Percentiles rank a stretch among this genome's conserved stretches.
Evolutionary conservation across 1,284 basidiomycete species (phyloP).

Genomic region (Boletus chippewaensis): DNA sequence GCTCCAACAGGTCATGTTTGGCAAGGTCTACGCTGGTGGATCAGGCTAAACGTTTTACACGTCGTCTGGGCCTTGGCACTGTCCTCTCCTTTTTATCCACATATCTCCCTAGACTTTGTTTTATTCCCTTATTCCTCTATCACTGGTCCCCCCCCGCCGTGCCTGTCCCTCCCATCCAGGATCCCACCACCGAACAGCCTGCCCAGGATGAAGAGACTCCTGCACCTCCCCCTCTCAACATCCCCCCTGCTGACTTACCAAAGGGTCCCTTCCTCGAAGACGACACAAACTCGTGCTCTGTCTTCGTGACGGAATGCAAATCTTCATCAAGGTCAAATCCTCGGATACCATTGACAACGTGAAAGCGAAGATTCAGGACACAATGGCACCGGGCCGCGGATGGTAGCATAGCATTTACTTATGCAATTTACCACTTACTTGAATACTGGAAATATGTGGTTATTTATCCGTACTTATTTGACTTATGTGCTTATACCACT

Average conservation of each 20-base stretch:
- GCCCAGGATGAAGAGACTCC: conserved; percentile 36
- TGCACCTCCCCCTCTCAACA: conserved; percentile 22
- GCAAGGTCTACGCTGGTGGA: conserved; percentile 91
- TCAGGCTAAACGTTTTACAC: conserved; percentile 24
- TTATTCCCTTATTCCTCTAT: conserved; percentile 27
- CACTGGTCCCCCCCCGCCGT: conserved; percentile 7
- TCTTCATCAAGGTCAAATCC: too few species aligned
- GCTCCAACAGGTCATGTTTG: conserved; percentile 86
- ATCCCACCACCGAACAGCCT: background rate
- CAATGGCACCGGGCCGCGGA: too few species aligned
- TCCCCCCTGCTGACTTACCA: conserved; percentile 48
- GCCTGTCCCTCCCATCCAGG: conserved; percentile 12
- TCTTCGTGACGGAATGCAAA: too few species aligned
- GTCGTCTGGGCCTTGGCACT: conserved; percentile 26
- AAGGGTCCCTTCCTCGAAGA: conserved; percentile 72
- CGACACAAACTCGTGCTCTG: conserved; percentile 53
- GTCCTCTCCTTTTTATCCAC: conserved; percentile 29
- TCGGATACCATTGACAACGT: too few species aligned
- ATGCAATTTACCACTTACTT: too few species aligned
- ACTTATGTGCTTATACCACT: too few species aligned
- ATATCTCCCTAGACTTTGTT: conserved; percentile 33
- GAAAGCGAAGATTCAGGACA: too few species aligned
- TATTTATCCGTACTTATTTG: too few species aligned
- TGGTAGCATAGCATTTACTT: too few species aligned
- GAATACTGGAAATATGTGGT: too few species aligned